A percentile compares a stretch with the other conserved stretches of the same genome.
Evolutionary conservation across 345 rosid genomes (phyloP).

Genomic region (Gossypium anomalum): DNA sequence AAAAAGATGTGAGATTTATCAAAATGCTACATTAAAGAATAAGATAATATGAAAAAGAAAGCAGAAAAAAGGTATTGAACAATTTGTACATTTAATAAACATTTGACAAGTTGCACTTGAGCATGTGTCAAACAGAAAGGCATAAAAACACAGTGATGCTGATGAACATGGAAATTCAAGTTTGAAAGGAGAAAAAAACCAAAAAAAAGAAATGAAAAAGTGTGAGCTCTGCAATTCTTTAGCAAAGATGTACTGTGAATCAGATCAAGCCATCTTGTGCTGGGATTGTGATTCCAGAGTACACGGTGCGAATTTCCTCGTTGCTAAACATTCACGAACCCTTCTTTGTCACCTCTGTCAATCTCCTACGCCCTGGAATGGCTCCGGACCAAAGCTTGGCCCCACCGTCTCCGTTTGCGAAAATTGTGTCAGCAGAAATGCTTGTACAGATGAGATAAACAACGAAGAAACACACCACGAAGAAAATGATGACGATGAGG

Average conservation of each 20-base stretch:
- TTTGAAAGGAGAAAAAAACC: not conserved
- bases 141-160: not conserved
- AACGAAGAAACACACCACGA: not conserved
- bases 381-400: slow-evolving; percentile 40
- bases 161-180: not conserved
- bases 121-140: slow-evolving; percentile 21
- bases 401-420: slow-evolving; percentile 39
- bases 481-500: not conserved
- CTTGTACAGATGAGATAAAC: slow-evolving; percentile 1
- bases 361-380: slow-evolving; percentile 45
- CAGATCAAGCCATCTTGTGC: slow-evolving; percentile 56
- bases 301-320: slow-evolving; percentile 59
- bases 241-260: slow-evolving; percentile 46
- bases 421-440: slow-evolving; percentile 19
- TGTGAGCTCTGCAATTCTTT: slow-evolving; percentile 51
- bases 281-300: slow-evolving; percentile 55
- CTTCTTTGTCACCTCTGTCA: slow-evolving; percentile 55
- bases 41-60: not conserved
- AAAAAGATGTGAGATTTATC: not conserved
- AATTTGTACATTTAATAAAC: slow-evolving; percentile 5
- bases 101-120: slow-evolving; percentile 26
- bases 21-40: not conserved
- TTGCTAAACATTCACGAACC: slow-evolving; percentile 43
- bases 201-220: slow-evolving; percentile 26
- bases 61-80: not conserved